Percentiles rank a stretch among this genome's conserved stretches.
phyloP scores from a whole-genome alignment of 148 eudicot species.

The Rhododendron griersonianum region DNA sequence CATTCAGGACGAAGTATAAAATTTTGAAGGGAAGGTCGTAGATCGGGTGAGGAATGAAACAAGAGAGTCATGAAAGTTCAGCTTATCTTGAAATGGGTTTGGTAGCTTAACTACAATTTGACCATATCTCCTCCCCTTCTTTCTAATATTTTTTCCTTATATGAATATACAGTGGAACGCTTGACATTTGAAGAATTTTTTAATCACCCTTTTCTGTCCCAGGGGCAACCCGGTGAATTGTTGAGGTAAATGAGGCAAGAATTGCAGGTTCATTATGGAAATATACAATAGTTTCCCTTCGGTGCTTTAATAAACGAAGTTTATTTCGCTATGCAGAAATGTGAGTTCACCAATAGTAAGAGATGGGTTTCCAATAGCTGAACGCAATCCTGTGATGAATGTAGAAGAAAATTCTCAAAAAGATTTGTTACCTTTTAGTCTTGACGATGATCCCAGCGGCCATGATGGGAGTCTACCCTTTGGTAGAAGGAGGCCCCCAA shows the following conservation, averaged over 20 bases:
- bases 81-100: slow-evolving; percentile 4
- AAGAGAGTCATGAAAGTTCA: background rate
- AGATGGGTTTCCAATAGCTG: slow-evolving; percentile 35
- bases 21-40: background rate
- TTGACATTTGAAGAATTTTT: slow-evolving; percentile 89
- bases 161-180: slow-evolving; percentile 61
- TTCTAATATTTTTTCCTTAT: slow-evolving; percentile 2
- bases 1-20: background rate
- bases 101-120: background rate
- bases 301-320: slow-evolving; percentile 5
- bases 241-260: slow-evolving; percentile 42
- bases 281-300: background rate
- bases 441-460: slow-evolving; percentile 75
- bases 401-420: slow-evolving; percentile 59
- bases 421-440: slow-evolving; percentile 68
- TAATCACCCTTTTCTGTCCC: slow-evolving; percentile 66
- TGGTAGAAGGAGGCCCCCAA: slow-evolving; percentile 29
- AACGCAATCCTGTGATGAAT: slow-evolving; percentile 29
- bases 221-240: slow-evolving; percentile 38
- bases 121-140: slow-evolving; percentile 1
- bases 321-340: slow-evolving; percentile 34
- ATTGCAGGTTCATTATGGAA: slow-evolving; percentile 1
- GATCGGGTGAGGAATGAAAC: background rate
- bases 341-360: slow-evolving; percentile 27
- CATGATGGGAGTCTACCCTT: slow-evolving; percentile 70